Evolutionary conservation across 2,329 filamentous ascomycete species (phyloP).

Genomic region (Aspergillus vadensis): DNA sequence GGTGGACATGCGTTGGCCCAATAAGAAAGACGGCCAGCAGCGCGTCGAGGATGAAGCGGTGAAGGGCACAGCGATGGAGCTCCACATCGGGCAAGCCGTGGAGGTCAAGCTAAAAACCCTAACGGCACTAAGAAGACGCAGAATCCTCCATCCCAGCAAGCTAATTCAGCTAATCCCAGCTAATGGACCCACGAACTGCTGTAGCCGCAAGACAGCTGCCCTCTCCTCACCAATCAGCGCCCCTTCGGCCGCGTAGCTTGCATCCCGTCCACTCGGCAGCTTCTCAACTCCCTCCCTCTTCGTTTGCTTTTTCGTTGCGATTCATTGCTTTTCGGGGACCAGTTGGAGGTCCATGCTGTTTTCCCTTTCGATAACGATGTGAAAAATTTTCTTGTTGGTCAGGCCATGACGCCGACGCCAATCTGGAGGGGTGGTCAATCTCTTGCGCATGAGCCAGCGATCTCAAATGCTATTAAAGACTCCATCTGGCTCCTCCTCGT

Average conservation of each 20-base stretch:
- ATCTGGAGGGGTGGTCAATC: neutral
- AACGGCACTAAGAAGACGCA: neutral
- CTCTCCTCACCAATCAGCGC: neutral
- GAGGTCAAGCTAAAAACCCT: neutral
- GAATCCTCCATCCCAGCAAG: neutral
- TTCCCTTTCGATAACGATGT: neutral
- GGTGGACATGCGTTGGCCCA: neutral
- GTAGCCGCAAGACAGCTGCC: neutral
- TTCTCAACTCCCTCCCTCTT: neutral
- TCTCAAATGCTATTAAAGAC: neutral
- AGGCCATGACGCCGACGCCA: neutral
- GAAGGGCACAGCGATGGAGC: neutral
- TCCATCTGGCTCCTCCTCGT: neutral
- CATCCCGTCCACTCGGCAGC: neutral
- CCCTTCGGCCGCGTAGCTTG: neutral
- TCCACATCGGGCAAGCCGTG: neutral
- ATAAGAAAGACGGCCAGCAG: neutral
- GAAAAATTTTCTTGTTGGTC: neutral
- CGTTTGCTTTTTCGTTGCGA: neutral
- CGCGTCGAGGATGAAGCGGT: neutral
- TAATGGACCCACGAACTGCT: constrained; percentile 1
- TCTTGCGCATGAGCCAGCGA: neutral
- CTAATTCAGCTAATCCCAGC: no score
- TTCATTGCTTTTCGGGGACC: neutral
- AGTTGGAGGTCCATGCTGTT: constrained; percentile 6